Evolutionary conservation across 208 protist species (phyloP), one percentile per base, ranked within the genome.

Genomic region (Leptomonas pyrrhocoris): DNA sequence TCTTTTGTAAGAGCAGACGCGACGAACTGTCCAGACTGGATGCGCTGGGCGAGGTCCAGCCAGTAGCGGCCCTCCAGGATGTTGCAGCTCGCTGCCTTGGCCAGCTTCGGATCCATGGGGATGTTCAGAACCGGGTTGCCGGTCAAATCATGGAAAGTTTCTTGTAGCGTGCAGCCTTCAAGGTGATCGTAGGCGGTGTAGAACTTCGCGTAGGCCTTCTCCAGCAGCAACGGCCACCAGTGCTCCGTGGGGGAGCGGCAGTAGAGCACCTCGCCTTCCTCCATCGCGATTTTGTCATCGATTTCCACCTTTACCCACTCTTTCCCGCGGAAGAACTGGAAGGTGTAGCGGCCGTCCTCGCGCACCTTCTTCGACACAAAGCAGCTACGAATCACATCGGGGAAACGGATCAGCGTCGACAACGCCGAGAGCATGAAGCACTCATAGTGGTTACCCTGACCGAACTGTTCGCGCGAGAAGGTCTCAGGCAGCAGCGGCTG

Each of bases 181-280:
- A 96, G 71, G 13, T 84, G 72, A 25, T 84, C 77, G 74, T 94
- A 96, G 38, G 51, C 62, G 38, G 72, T 83, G 79, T 93, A 90
- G 79, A 96, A 94, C 71, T 96, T 96, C 31, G 92, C 92, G 74
- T 96, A 96, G 40, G 92, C 92, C 84, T 96, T 96, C 81, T 96
- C 89, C 59, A 96, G 77, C 65, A 96, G 76, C 54, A 94, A 73
- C 27, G 92, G 89, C 80, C 87, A 96, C 84, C 85, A 92, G 60
- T 90, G 88, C 70, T 82, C 79, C 7, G 79, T 88, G n/a, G 88
- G 89, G 5, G 85, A 90, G 5, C 73, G 89, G 68, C 70, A 80
- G 67, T 93, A 90, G 7, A 89, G 72, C 38, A 85, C 84, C 0
- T 79, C 75, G 38, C 79, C 78, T 46, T 82, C 79, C 53, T 90